Base-by-base conservation (phyloP, 306 rosid species). In the Luffa acutangula region DNA sequence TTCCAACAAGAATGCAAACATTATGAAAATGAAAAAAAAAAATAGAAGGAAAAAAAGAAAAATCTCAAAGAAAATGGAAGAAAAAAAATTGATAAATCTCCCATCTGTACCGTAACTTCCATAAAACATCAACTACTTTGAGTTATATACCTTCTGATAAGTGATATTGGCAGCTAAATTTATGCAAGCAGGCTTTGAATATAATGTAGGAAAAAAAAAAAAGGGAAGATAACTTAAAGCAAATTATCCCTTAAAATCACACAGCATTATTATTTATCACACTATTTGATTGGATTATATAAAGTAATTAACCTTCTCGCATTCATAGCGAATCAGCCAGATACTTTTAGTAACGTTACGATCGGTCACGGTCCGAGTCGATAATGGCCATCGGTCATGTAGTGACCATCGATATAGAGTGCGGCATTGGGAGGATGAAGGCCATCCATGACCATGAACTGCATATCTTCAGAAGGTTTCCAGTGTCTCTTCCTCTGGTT, bases 401-500 rank as follows among this genome's bases (percentile, higher is more conserved):
- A 92, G 74, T 91, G 96, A 54, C 88, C 89, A 43, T 95, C 97
- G 93, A 95, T 89, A 33, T 90, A 93, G 58, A 91, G 91, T 39
- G 97, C 79, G 6, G 93, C 89, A 10, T 81, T 90, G 65, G 91
- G 96, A 1, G 96, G 93, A 78, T 95, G 97, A 31, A 93, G 84
- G 6, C 97, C 97, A 83, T 95, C 97, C 99, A 95, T 95, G 82
- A 93, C 97, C 99, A 95, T 95, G 76, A 90, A 91, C 51, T 93
- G 97, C 99, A 93, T 93, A 78, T 95, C 99, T 83, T 95, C 99
- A 39, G 99, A 95, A 65, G 99, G 99, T 80, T 95, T 95, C 99
- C 97, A 95, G 83, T 95, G 99, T 67, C 99, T 76, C 85, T 95
- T 95, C 91, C 99, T 95, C 80, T 95, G 99, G 76, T 95, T 95